Evolutionary conservation across 768 basidiomycete species (phyloP).

Genomic region (Mycena capillaripes): DNA sequence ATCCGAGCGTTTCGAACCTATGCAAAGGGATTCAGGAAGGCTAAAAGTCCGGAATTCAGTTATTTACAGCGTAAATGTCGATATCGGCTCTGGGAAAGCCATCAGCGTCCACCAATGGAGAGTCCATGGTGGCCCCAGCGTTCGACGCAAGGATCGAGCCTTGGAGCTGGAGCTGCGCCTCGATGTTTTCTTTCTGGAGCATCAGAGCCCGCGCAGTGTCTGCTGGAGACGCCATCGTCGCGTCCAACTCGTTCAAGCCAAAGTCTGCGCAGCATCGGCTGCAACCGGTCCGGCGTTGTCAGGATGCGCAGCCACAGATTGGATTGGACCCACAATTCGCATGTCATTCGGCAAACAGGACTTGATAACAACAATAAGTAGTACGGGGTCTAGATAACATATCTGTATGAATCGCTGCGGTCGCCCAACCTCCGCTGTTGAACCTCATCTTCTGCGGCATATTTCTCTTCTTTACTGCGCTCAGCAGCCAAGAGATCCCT

Average conservation of each 20-base stretch:
- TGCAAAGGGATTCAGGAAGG: slow-evolving; percentile 73
- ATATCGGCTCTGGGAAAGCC: slow-evolving; percentile 93
- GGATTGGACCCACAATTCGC: background rate
- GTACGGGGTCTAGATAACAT: slow-evolving; percentile 47
- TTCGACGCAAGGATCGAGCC: slow-evolving; percentile 74
- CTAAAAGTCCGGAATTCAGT: slow-evolving; percentile 80
- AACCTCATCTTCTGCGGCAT: slow-evolving; percentile 33
- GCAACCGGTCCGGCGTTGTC: background rate
- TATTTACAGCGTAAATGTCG: slow-evolving; percentile 86
- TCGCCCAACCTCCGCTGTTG: slow-evolving; percentile 54
- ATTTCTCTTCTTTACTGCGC: slow-evolving; percentile 38
- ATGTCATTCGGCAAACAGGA: background rate
- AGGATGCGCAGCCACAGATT: slow-evolving; percentile 8
- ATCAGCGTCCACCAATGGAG: slow-evolving; percentile 86
- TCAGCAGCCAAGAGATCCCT: slow-evolving; percentile 50
- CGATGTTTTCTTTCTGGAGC: slow-evolving; percentile 77
- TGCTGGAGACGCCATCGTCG: slow-evolving; percentile 23
- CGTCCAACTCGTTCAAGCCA: background rate
- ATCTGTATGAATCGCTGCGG: slow-evolving; percentile 55
- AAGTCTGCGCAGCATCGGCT: background rate
- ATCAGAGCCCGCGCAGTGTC: slow-evolving; percentile 71
- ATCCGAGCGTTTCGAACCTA: slow-evolving; percentile 45
- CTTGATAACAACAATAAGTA: background rate
- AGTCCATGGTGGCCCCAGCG: slow-evolving; percentile 68
- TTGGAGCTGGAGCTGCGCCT: slow-evolving; percentile 77